These are phyloP conservation scores for Solanum phureja DNA, from an alignment of 257 asterid species.

Conservation along the genomic window DNA sequence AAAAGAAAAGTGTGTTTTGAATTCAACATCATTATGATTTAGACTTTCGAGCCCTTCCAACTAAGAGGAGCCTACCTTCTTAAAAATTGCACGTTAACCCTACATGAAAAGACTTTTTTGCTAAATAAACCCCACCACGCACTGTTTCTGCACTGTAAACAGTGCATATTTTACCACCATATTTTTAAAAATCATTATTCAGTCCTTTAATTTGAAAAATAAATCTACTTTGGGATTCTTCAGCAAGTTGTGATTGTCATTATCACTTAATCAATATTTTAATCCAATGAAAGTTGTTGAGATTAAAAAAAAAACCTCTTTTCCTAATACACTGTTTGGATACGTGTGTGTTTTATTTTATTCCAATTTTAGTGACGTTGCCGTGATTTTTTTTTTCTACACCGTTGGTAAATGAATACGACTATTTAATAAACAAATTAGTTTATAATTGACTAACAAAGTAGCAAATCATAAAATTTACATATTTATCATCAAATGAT, in stretches of 20 bases:
- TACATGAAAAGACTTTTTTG: background rate
- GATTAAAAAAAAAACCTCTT: background rate
- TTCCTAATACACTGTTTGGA: background rate
- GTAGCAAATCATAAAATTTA: no score
- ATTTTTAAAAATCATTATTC: background rate
- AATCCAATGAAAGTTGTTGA: background rate
- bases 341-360: background rate
- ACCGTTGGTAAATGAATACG: background rate
- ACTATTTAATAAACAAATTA: no score
- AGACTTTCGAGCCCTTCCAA: background rate
- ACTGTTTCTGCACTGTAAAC: background rate
- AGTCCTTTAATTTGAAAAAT: background rate
- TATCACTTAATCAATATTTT: background rate
- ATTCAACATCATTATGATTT: background rate
- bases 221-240: slow-evolving; percentile 2
- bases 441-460: no score
- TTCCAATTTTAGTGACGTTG: slow-evolving; percentile 6
- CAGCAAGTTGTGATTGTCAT: background rate
- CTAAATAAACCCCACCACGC: background rate
- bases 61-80: background rate
- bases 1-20: background rate
- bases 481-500: no score
- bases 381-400: background rate
- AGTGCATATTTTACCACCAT: background rate
- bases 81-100: background rate